Percentiles rank a stretch among this genome's conserved stretches.
Conservation (phyloP, 148 eudicot species). For the Persicaria tinctoria region DNA sequence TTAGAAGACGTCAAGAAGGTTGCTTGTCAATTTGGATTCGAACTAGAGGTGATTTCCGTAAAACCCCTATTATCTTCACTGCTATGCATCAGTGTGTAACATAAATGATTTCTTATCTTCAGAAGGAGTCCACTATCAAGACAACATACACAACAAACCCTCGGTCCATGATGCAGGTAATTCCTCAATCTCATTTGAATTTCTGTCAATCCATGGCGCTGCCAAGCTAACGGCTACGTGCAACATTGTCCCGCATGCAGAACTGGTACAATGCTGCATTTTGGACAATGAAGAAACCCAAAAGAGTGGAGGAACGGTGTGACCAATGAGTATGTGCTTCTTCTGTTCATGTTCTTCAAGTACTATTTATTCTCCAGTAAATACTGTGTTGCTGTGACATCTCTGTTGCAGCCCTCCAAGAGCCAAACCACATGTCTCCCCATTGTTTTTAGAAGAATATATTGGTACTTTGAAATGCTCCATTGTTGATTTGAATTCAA, state of each 20-base stretch:
- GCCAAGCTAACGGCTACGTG: background rate
- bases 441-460: background rate
- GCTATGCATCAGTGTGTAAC: background rate
- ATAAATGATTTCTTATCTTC: constrained; percentile 12
- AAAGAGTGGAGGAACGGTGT: background rate
- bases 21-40: constrained; percentile 69
- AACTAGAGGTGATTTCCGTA: constrained; percentile 54
- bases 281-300: constrained; percentile 83
- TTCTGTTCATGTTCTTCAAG: background rate
- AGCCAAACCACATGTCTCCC: background rate
- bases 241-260: constrained; percentile 33
- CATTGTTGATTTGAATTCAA: background rate
- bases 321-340: background rate
- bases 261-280: constrained; percentile 74
- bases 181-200: background rate
- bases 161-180: constrained; percentile 97
- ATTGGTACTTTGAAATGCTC: background rate
- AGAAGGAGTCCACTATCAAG: constrained; percentile 71
- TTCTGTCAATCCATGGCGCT: background rate
- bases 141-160: constrained; percentile 81
- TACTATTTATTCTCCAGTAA: background rate
- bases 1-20: constrained; percentile 89
- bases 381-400: background rate
- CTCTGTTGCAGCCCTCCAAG: background rate
- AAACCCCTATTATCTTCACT: background rate